Evolutionary conservation across 2,329 filamentous ascomycete genomes (phyloP).

Genomic region (Diplodia mutila): DNA sequence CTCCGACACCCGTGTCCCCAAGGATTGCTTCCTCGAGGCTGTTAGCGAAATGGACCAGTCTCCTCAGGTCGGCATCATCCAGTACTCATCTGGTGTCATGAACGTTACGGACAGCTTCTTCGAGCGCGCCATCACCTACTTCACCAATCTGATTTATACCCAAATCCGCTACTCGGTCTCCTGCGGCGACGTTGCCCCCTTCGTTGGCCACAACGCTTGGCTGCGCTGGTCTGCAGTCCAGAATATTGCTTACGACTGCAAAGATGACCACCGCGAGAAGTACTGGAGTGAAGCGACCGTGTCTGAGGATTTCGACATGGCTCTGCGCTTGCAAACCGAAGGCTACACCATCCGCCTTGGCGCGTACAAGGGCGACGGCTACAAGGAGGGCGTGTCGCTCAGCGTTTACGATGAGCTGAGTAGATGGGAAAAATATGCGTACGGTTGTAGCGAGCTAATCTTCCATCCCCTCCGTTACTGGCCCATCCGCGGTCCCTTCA

Average conservation of each 20-base stretch:
- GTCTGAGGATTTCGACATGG: slow-evolving; percentile 83
- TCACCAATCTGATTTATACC: slow-evolving; percentile 71
- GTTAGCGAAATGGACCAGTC: slow-evolving; percentile 72
- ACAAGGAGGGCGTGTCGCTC: slow-evolving; percentile 81
- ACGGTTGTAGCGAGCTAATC: slow-evolving; percentile 79
- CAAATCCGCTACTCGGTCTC: slow-evolving; percentile 78
- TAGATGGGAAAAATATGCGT: slow-evolving; percentile 86
- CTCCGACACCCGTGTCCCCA: slow-evolving; percentile 70
- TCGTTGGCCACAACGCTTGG: slow-evolving; percentile 80
- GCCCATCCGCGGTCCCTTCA: slow-evolving; percentile 75
- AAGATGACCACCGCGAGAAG: slow-evolving; percentile 71
- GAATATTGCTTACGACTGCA: slow-evolving; percentile 70
- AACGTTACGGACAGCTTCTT: slow-evolving; percentile 73
- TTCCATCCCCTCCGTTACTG: slow-evolving; percentile 78
- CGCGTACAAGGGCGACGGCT: slow-evolving; percentile 74
- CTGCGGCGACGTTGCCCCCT: slow-evolving; percentile 76
- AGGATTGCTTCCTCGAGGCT: slow-evolving; percentile 70
- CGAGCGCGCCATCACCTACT: slow-evolving; percentile 48
- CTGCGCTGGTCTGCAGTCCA: slow-evolving; percentile 77
- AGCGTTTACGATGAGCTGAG: slow-evolving; percentile 84
- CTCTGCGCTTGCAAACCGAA: slow-evolving; percentile 71
- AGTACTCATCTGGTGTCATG: slow-evolving; percentile 62
- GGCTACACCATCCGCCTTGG: slow-evolving; percentile 75
- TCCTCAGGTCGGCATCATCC: slow-evolving; percentile 71
- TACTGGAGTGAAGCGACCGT: slow-evolving; percentile 83